Evolutionary conservation across 495 filamentous ascomycete genomes (phyloP).

Genomic region (Penicillium crystallinum): DNA sequence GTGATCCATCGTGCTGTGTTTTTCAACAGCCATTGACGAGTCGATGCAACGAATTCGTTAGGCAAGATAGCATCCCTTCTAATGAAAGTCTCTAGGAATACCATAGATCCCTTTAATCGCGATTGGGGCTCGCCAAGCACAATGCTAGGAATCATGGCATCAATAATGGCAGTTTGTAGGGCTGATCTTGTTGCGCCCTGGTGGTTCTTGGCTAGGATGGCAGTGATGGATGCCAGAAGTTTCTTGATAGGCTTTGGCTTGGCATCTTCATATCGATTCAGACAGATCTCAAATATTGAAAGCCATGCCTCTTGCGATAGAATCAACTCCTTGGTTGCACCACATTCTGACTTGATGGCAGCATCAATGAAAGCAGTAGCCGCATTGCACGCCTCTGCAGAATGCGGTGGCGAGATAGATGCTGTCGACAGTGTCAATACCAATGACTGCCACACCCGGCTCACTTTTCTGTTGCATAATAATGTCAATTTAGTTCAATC

Average conservation of each 20-base stretch:
- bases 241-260: conserved; percentile 72
- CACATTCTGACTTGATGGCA: conserved; percentile 32
- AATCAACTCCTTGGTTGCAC: conserved; percentile 30
- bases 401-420: conserved; percentile 37
- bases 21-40: conserved; percentile 29
- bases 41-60: conserved; percentile 27
- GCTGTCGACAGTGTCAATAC: conserved; percentile 35
- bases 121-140: conserved; percentile 38
- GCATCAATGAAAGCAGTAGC: conserved; percentile 44
- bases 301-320: conserved; percentile 51
- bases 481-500: conserved; percentile 14
- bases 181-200: conserved; percentile 18
- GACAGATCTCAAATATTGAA: conserved; percentile 61
- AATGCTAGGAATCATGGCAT: conserved; percentile 32
- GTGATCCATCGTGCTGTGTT: conserved; percentile 28
- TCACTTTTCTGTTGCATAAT: conserved; percentile 28
- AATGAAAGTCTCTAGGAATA: conserved; percentile 39
- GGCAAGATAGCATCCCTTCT: conserved; percentile 32
- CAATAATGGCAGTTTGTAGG: conserved; percentile 20
- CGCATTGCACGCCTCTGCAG: conserved; percentile 41
- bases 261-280: conserved; percentile 68
- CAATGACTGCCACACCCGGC: conserved; percentile 33
- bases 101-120: conserved; percentile 36
- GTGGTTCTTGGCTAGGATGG: conserved; percentile 48
- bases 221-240: conserved; percentile 55